Evolutionary conservation across 352 stramenopile genomes (phyloP).

Genomic region (Aphanomyces cochlioides): DNA sequence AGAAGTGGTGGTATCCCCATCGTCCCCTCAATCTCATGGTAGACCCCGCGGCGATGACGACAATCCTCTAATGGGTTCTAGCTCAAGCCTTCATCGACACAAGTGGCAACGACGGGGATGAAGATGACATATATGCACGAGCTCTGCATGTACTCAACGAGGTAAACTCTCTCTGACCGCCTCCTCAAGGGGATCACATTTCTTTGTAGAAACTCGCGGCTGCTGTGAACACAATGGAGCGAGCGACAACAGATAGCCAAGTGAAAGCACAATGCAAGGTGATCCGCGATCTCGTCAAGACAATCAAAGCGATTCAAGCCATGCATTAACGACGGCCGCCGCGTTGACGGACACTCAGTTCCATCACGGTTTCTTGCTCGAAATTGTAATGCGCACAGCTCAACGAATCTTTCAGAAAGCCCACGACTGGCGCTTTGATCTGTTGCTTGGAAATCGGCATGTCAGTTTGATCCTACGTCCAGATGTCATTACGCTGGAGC

Average conservation of each 20-base stretch:
- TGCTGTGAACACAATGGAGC: slow-evolving; percentile 51
- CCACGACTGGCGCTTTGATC: slow-evolving; percentile 79
- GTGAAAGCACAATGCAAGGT: slow-evolving; percentile 53
- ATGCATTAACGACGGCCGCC: slow-evolving; percentile 57
- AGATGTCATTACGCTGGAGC: background rate
- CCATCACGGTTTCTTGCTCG: slow-evolving; percentile 58
- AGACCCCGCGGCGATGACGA: too few relatives aligned
- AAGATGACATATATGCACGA: too few relatives aligned
- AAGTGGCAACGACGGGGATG: too few relatives aligned
- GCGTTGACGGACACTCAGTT: slow-evolving; percentile 77
- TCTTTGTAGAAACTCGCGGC: slow-evolving; percentile 64
- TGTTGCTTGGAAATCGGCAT: slow-evolving; percentile 97
- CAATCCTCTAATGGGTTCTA: too few relatives aligned
- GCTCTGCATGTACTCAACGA: too few relatives aligned
- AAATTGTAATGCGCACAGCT: slow-evolving; percentile 86
- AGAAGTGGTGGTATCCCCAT: too few relatives aligned
- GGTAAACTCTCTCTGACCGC: too few relatives aligned
- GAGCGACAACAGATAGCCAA: slow-evolving; percentile 56
- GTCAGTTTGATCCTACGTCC: slow-evolving; percentile 53
- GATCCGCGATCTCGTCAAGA: slow-evolving; percentile 59
- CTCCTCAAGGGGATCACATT: slow-evolving; percentile 18
- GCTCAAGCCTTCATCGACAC: too few relatives aligned
- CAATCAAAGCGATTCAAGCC: slow-evolving; percentile 43
- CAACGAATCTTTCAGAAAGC: slow-evolving; percentile 91
- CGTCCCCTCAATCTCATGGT: too few relatives aligned